These are phyloP conservation scores for Breviolum minutum DNA, from an alignment of 73 alveolate species.

Conservation along the genomic window DNA sequence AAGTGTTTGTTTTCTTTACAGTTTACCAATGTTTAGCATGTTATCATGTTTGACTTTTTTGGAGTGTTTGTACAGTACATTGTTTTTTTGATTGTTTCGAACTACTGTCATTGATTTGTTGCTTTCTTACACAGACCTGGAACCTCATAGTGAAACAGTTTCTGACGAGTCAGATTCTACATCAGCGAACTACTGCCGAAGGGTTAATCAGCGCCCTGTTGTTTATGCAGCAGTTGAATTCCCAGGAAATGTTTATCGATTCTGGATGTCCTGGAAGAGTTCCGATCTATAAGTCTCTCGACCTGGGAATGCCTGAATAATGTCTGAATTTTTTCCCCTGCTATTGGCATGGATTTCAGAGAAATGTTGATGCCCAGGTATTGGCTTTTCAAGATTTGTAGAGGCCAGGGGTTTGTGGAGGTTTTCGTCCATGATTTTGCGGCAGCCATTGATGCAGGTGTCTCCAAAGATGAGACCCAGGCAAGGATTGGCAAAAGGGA, in stretches of 20 bases:
- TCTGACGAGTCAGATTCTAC: too few species aligned
- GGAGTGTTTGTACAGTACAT: too few species aligned
- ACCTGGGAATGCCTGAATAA: too few species aligned
- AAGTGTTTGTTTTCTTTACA: neutral
- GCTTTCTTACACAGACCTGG: neutral
- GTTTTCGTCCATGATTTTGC: too few species aligned
- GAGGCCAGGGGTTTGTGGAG: neutral
- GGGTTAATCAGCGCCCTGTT: too few species aligned
- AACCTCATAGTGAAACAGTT: too few species aligned
- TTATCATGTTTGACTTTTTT: too few species aligned
- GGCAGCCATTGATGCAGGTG: neutral
- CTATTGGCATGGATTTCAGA: neutral
- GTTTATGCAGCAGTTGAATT: neutral
- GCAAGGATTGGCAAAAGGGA: neutral
- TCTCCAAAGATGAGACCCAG: slow-evolving; percentile 25
- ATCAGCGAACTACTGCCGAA: too few species aligned
- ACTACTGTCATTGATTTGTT: neutral
- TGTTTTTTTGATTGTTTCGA: neutral
- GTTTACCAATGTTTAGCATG: too few species aligned
- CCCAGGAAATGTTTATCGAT: slow-evolving; percentile 36
- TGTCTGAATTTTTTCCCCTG: neutral
- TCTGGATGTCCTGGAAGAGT: slow-evolving; percentile 70
- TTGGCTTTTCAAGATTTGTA: slow-evolving; percentile 47
- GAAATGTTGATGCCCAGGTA: neutral
- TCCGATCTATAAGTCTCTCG: slow-evolving; percentile 26